Evolutionary conservation across 139 green algal genomes (phyloP), one percentile per base, ranked within the genome.

Genomic region (Spirogloea muscicola): DNA sequence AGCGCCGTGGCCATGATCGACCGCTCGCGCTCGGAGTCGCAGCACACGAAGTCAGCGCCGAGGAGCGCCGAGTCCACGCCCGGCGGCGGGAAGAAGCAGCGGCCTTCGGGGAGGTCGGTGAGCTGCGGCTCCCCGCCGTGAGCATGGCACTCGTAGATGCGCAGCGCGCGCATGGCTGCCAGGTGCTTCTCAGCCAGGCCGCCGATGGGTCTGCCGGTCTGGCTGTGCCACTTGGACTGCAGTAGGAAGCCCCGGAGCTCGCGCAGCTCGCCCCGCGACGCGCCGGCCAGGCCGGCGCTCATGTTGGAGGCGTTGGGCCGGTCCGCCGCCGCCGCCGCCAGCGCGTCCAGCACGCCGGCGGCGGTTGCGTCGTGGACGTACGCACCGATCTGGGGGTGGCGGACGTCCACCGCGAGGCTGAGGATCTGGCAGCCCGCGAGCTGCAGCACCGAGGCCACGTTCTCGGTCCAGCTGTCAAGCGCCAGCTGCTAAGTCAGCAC

Each of bases 171-270:
- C 13, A 91, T 73, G 39, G 84, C 33, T 1, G 58, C 38, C 38
- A 88, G 40, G 37, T 82, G 78, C 21, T 42, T 25, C 9, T 80
- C 73, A 31, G 41, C 44, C 43, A 81, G 39, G 16, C 34, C 44
- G 34, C 38, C 52, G 33, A 34, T 42, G 38, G 55, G 9, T 40
- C 21, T 38, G 27, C 34, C 31, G 57, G 5, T 57, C 16, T 52
- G 60, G 63, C 13, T 33, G 73, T 88, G 87, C 85, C 86, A 89
- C 43, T 76, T 67, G 3, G 33, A 36, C 77, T 92, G 88, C 66
- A 88, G 74, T 74, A 92, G 76, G 67, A 85, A 90, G 42, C 49
- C 70, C 18, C 87, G 73, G 57, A 91, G 79, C 70, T 91, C 87
- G n/a, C 72, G 59, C 40, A 86, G 64, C 74, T 90, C 86, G 25